phyloP scores from a whole-genome alignment of 1,284 basidiomycete genomes.

The Phlebopus sp. region DNA sequence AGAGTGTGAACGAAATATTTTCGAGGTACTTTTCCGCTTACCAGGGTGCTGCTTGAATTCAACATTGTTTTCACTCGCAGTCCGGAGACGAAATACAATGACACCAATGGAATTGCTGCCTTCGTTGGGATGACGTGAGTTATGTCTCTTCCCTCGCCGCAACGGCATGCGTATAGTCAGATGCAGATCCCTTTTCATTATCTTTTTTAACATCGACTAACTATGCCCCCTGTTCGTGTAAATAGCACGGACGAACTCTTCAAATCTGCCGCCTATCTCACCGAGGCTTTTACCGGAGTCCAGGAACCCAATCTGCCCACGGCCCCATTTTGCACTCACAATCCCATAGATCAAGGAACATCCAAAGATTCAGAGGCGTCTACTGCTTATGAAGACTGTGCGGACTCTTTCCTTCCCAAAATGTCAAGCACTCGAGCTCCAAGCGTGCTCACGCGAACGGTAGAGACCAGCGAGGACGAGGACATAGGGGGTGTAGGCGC shows the following conservation, averaged over 20 bases:
- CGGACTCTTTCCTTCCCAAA: slow-evolving; percentile 15
- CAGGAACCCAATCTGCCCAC: slow-evolving; percentile 16
- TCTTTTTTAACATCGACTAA: not conserved
- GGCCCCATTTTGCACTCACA: slow-evolving; percentile 19
- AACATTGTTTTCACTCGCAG: slow-evolving; percentile 27
- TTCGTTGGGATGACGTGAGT: slow-evolving; percentile 64
- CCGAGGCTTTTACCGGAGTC: slow-evolving; percentile 49
- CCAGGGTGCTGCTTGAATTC: not conserved
- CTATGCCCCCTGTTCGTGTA: not conserved
- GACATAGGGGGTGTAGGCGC: not conserved
- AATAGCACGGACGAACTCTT: slow-evolving; percentile 67
- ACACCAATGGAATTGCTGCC: slow-evolving; percentile 60
- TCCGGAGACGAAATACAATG: slow-evolving; percentile 57
- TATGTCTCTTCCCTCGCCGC: not conserved
- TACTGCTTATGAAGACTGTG: not conserved
- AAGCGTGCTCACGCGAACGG: slow-evolving; percentile 19
- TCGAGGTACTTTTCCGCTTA: slow-evolving; percentile 23
- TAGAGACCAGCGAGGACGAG: slow-evolving; percentile 9
- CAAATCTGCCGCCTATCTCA: slow-evolving; percentile 67
- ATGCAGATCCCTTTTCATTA: not conserved
- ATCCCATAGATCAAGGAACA: slow-evolving; percentile 11
- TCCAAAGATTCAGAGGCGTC: not conserved
- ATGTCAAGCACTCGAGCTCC: slow-evolving; percentile 17
- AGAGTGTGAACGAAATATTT: slow-evolving; percentile 37
- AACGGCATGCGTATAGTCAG: no score